phyloP scores from a whole-genome alignment of 805 yeast species.

The Teunomyces pallodes region DNA sequence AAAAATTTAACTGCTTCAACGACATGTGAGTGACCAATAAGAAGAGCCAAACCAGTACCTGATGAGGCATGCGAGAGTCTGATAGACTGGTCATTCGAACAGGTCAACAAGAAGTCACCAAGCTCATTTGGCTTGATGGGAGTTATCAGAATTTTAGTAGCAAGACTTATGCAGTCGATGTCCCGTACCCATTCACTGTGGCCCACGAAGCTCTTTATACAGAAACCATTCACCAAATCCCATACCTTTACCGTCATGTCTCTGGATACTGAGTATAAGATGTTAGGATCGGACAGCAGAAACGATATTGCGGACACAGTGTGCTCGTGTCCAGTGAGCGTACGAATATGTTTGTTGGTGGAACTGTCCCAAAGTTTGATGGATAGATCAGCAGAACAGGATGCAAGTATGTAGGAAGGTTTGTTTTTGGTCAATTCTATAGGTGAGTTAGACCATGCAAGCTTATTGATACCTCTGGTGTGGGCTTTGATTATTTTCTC shows the following conservation, averaged over 20 bases:
- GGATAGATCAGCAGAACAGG: conserved; percentile 51
- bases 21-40: conserved; percentile 81
- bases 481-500: conserved; percentile 70
- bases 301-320: conserved; percentile 67
- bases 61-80: conserved; percentile 64
- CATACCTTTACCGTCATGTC: conserved; percentile 61
- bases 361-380: conserved; percentile 74
- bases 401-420: conserved; percentile 37
- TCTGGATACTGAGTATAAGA: conserved; percentile 60
- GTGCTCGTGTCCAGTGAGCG: conserved; percentile 84
- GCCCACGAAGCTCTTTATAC: conserved; percentile 63
- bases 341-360: conserved; percentile 50
- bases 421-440: conserved; percentile 17
- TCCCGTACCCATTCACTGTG: conserved; percentile 89
- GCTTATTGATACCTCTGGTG: conserved; percentile 60
- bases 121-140: conserved; percentile 23
- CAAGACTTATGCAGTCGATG: conserved; percentile 41
- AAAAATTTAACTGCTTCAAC: conserved; percentile 70
- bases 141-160: conserved; percentile 13
- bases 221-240: conserved; percentile 69
- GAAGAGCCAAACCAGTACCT: conserved; percentile 64
- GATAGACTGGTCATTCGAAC: conserved; percentile 76
- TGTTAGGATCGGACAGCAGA: conserved; percentile 43
- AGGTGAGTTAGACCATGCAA: conserved; percentile 51
- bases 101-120: conserved; percentile 63